Evolutionary conservation across 1,139 yeast genomes (phyloP).

Genomic region (Yamadazyma triangularis): DNA sequence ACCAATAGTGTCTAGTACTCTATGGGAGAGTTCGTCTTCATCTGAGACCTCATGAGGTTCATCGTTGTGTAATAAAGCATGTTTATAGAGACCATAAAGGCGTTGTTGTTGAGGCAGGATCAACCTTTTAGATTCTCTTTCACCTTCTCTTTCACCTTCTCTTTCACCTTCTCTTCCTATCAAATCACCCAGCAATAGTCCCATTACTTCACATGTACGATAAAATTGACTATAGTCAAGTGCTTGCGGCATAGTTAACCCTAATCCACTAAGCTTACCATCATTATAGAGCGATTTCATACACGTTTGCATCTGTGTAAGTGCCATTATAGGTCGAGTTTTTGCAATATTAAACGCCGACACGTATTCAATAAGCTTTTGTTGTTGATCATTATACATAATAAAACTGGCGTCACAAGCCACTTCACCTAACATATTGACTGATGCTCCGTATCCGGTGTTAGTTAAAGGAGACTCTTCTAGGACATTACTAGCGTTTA

Average conservation of each 20-base stretch:
- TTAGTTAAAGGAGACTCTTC: conserved; percentile 48
- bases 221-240: conserved; percentile 7
- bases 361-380: conserved; percentile 12
- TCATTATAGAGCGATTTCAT: conserved; percentile 11
- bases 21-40: conserved; percentile 13
- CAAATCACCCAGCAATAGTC: too few relatives aligned
- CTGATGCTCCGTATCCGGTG: conserved; percentile 54
- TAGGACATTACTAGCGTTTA: conserved; percentile 22
- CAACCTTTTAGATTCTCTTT: conserved; percentile 1
- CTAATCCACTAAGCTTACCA: conserved; percentile 11
- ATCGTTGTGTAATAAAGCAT: conserved; percentile 6
- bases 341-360: conserved; percentile 21
- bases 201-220: not conserved
- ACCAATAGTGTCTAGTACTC: conserved; percentile 42
- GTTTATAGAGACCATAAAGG: conserved; percentile 11
- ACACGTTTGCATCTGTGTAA: conserved; percentile 15
- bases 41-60: conserved; percentile 5
- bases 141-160: not conserved
- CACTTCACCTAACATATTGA: conserved; percentile 42
- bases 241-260: conserved; percentile 24
- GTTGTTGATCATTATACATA: conserved; percentile 2
- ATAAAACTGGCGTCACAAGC: conserved; percentile 50
- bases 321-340: conserved; percentile 20
- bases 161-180: too few relatives aligned
- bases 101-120: conserved; percentile 5